Evolutionary conservation across 2,329 filamentous ascomycete species (phyloP).

Genomic region (Penicillium griseofulvum): DNA sequence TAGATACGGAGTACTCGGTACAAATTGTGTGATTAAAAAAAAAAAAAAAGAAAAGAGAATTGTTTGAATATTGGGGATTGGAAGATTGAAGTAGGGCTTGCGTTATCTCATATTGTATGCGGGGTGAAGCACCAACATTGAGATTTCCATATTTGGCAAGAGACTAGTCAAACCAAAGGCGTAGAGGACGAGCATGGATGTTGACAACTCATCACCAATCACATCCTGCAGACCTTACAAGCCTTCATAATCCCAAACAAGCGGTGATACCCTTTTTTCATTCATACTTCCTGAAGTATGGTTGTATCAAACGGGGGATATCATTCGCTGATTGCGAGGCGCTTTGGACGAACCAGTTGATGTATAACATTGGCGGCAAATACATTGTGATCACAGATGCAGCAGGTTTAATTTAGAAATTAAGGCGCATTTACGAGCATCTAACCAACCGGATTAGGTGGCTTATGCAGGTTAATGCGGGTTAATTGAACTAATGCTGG

Average conservation of each 20-base stretch:
- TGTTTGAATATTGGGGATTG: slow-evolving; percentile 24
- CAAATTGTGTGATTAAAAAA: background rate
- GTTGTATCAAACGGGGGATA: background rate
- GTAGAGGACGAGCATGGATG: background rate
- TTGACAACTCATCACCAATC: background rate
- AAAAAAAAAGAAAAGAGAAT: background rate
- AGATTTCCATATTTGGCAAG: background rate
- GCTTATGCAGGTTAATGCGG: slow-evolving; percentile 6
- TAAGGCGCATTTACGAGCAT: slow-evolving; percentile 5
- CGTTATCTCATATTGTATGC: background rate
- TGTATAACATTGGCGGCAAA: background rate
- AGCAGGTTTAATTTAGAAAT: slow-evolving; percentile 3
- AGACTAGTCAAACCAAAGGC: background rate
- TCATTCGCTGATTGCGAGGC: slow-evolving; percentile 8
- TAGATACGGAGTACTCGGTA: too few relatives aligned
- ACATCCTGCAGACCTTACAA: background rate
- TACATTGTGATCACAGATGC: background rate
- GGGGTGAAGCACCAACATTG: background rate
- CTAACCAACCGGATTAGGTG: background rate
- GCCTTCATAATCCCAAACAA: background rate
- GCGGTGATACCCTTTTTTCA: background rate
- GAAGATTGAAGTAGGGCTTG: background rate
- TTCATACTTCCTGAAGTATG: background rate
- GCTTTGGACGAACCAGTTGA: slow-evolving; percentile 14
- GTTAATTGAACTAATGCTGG: slow-evolving; percentile 7